Percentiles rank a stretch among this genome's conserved stretches.
These are phyloP conservation scores for Chimonanthus praecox DNA, from an alignment of 164 flowering plant genomes.

Conservation along the genomic window DNA sequence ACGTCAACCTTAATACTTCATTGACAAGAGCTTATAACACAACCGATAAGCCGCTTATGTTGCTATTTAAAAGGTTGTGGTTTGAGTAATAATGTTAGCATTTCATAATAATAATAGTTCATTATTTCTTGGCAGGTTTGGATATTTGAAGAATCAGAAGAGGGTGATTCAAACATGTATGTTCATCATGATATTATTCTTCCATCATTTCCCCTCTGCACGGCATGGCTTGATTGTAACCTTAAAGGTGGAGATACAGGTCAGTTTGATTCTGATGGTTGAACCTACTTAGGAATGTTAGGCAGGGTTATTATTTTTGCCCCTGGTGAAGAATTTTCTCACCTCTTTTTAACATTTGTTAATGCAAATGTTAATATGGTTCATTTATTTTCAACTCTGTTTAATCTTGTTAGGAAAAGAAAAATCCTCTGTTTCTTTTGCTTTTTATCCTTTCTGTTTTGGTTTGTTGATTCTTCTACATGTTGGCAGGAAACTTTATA, in stretches of 20 bases:
- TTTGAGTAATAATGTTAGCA: too few relatives aligned
- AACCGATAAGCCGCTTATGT: too few relatives aligned
- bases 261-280: slow-evolving; percentile 1
- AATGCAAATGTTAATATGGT: too few relatives aligned
- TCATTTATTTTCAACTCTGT: too few relatives aligned
- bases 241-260: slow-evolving; percentile 36
- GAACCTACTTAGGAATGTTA: not conserved
- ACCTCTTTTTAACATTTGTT: too few relatives aligned
- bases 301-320: not conserved
- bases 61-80: too few relatives aligned
- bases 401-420: too few relatives aligned
- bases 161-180: slow-evolving; percentile 58
- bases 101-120: too few relatives aligned
- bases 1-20: not conserved
- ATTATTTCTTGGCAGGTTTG: slow-evolving; percentile 46
- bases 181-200: slow-evolving; percentile 78
- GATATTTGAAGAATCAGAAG: slow-evolving; percentile 58
- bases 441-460: not conserved
- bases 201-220: slow-evolving; percentile 80
- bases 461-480: not conserved
- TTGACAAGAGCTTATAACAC: too few relatives aligned
- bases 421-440: too few relatives aligned
- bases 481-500: slow-evolving; percentile 30
- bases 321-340: too few relatives aligned
- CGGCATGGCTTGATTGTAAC: slow-evolving; percentile 69